Percentiles rank a stretch among this genome's conserved stretches.
Evolutionary conservation across 345 rosid genomes (phyloP).

Genomic region (Rhodomyrtus tomentosa): DNA sequence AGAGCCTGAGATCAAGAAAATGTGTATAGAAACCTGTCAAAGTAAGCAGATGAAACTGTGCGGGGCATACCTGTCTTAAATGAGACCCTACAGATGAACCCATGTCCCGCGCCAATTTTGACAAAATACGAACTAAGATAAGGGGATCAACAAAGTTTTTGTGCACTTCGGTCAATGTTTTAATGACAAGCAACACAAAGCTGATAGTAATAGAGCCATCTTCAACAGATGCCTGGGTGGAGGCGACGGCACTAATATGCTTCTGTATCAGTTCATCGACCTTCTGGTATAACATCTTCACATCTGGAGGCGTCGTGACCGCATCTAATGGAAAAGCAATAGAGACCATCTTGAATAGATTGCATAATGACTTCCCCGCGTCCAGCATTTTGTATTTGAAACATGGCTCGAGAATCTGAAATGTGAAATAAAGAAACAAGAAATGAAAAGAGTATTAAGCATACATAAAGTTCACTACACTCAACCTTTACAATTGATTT

Average conservation of each 20-base stretch:
- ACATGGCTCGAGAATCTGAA: constrained; percentile 93
- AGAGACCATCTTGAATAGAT: constrained; percentile 91
- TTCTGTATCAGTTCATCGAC: constrained; percentile 86
- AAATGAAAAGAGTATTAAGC: neutral
- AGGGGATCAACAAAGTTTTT: constrained; percentile 63
- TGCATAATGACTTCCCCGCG: constrained; percentile 91
- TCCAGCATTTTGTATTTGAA: constrained; percentile 91
- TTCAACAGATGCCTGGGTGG: constrained; percentile 64
- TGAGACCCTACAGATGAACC: constrained; percentile 76
- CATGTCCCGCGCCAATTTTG: constrained; percentile 87
- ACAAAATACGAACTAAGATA: constrained; percentile 74
- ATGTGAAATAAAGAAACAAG: constrained; percentile 3
- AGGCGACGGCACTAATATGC: constrained; percentile 57
- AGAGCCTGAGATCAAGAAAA: neutral
- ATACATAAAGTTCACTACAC: neutral
- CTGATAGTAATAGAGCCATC: constrained; percentile 71
- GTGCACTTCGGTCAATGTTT: constrained; percentile 85
- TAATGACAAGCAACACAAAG: constrained; percentile 88
- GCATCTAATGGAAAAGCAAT: constrained; percentile 79
- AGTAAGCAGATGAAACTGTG: neutral
- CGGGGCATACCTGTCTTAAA: constrained; percentile 64
- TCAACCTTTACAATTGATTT: neutral
- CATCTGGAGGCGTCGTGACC: constrained; percentile 53
- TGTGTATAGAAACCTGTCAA: neutral
- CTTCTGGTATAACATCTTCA: constrained; percentile 71